A percentile compares a stretch with the other conserved stretches of the same genome.
Conservation (phyloP, 257 asterid species). For the Solanum infundibuliforme region DNA sequence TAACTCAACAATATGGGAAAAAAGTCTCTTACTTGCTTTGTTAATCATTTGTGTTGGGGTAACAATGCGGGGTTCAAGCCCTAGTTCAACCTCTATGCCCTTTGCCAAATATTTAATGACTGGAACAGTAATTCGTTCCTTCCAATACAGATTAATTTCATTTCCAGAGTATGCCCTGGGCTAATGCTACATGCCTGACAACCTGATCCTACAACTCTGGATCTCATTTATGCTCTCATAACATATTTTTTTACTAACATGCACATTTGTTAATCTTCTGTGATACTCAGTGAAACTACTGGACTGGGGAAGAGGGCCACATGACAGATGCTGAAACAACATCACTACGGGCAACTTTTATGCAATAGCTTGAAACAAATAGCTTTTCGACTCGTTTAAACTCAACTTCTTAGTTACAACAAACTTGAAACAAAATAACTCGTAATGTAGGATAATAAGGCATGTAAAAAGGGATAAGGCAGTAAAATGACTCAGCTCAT, state of each 20-base stretch:
- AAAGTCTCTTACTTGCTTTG: constrained; percentile 56
- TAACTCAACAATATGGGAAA: not conserved
- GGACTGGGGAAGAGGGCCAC: constrained; percentile 83
- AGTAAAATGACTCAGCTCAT: too few relatives aligned
- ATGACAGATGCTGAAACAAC: constrained; percentile 53
- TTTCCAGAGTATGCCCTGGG: too few relatives aligned
- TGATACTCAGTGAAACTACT: constrained; percentile 57
- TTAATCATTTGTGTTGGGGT: constrained; percentile 83
- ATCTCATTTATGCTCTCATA: constrained; percentile 15
- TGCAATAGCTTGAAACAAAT: not conserved
- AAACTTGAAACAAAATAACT: too few relatives aligned
- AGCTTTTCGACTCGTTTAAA: too few relatives aligned
- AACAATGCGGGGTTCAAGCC: constrained; percentile 57
- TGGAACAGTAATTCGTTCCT: constrained; percentile 54
- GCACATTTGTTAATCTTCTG: constrained; percentile 7
- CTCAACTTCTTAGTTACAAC: too few relatives aligned
- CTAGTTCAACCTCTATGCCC: constrained; percentile 75
- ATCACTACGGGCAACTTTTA: constrained; percentile 58
- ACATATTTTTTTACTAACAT: not conserved
- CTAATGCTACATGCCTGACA: not conserved
- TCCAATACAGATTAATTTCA: constrained; percentile 71
- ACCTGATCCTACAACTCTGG: constrained; percentile 7
- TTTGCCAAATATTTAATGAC: constrained; percentile 64
- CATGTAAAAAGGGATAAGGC: too few relatives aligned
- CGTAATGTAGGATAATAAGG: too few relatives aligned